A percentile compares a stretch with the other conserved stretches of the same genome.
phyloP scores from a whole-genome alignment of 345 rosid genomes.

The Brassica napus region Da-Ae NC_063436.1:29259001-29259500 shows the following conservation, averaged over 20 bases:
- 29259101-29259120: not conserved
- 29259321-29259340: not conserved
- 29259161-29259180: conserved; percentile 4
- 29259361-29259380: not conserved
- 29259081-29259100: conserved; percentile 3
- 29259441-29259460: not conserved
- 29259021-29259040: too few species aligned
- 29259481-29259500: not conserved
- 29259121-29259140: conserved; percentile 18
- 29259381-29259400: not conserved
- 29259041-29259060: not conserved
- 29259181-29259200: not conserved
- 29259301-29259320: not conserved
- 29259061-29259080: conserved; percentile 21
- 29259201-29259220: not conserved
- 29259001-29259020: not conserved
- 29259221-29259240: not conserved
- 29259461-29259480: not conserved
- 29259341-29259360: not conserved
- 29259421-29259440: not conserved
- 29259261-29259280: not conserved
- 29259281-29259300: not conserved
- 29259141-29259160: conserved; percentile 13
- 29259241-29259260: not conserved
- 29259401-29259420: not conserved